A percentile compares a stretch with the other conserved stretches of the same genome.
Conservation (phyloP, 1,139 yeast genomes). For the Blastobotrys serpentis region DNA sequence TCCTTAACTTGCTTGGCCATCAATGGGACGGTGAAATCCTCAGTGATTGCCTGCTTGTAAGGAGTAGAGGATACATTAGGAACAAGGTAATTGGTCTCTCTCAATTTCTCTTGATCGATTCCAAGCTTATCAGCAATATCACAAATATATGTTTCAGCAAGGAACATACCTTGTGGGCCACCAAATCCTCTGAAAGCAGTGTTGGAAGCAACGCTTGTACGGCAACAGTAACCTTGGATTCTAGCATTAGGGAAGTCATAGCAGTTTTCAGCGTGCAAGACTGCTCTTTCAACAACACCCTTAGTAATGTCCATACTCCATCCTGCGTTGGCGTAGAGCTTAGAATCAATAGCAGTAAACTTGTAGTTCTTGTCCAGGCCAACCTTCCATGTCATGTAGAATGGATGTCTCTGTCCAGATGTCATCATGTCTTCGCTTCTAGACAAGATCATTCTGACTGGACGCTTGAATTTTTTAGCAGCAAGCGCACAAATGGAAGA, state of each 20-base stretch:
- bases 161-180: conserved; percentile 50
- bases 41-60: conserved; percentile 43
- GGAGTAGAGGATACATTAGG: conserved; percentile 40
- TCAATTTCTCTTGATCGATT: conserved; percentile 41
- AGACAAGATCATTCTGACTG: conserved; percentile 44
- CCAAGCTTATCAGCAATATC: conserved; percentile 42
- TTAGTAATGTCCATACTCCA: conserved; percentile 48
- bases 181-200: conserved; percentile 51
- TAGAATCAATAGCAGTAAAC: conserved; percentile 42
- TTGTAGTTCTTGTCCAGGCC: conserved; percentile 42
- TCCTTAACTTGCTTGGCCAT: conserved; percentile 40
- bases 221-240: conserved; percentile 42
- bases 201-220: conserved; percentile 47
- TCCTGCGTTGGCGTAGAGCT: conserved; percentile 47
- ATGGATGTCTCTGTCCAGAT: conserved; percentile 49
- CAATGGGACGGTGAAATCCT: conserved; percentile 42
- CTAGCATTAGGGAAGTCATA: conserved; percentile 45
- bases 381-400: conserved; percentile 45
- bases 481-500: conserved; percentile 56
- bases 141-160: conserved; percentile 42
- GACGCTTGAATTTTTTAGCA: conserved; percentile 47
- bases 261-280: conserved; percentile 45
- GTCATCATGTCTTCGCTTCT: conserved; percentile 47
- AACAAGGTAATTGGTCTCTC: conserved; percentile 41
- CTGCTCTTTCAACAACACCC: conserved; percentile 48